Evolutionary conservation across 768 basidiomycete species (phyloP).

Genomic region (Clathrus columnatus): DNA sequence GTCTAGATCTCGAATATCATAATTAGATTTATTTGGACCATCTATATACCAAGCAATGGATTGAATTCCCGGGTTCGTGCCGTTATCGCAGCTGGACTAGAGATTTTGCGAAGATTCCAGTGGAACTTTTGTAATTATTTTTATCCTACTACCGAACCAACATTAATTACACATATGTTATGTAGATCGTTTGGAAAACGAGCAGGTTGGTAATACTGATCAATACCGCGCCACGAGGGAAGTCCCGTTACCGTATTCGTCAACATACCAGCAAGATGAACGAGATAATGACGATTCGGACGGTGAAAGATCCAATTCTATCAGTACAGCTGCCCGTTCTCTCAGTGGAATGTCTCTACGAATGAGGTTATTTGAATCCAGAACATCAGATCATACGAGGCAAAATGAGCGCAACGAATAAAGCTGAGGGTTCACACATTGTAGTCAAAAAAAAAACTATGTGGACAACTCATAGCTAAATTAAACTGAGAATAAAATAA

Average conservation of each 20-base stretch:
- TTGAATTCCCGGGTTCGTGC: constrained; percentile 44
- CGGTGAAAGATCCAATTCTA: constrained; percentile 21
- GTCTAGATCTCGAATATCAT: constrained; percentile 60
- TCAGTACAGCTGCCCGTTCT: constrained; percentile 24
- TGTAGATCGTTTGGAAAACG: constrained; percentile 75
- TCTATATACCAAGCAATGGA: constrained; percentile 54
- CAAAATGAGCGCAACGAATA: no score
- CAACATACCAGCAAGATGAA: constrained; percentile 36
- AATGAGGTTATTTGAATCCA: neutral
- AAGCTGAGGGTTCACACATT: no score
- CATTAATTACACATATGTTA: neutral
- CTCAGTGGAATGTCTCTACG: neutral
- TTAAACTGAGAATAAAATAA: no score
- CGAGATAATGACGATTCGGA: constrained; percentile 36
- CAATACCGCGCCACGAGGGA: constrained; percentile 86
- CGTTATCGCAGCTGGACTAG: constrained; percentile 62
- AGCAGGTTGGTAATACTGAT: constrained; percentile 89
- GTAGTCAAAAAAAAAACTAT: no score
- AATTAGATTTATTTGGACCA: constrained; percentile 75
- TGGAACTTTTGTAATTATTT: constrained; percentile 82
- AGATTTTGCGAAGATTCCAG: constrained; percentile 71
- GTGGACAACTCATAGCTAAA: no score
- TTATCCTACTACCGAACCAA: neutral
- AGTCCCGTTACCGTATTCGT: constrained; percentile 70
- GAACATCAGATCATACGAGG: no score